Evolutionary conservation across 1,139 yeast genomes (phyloP).

Genomic region (Pichia inconspicua): DNA sequence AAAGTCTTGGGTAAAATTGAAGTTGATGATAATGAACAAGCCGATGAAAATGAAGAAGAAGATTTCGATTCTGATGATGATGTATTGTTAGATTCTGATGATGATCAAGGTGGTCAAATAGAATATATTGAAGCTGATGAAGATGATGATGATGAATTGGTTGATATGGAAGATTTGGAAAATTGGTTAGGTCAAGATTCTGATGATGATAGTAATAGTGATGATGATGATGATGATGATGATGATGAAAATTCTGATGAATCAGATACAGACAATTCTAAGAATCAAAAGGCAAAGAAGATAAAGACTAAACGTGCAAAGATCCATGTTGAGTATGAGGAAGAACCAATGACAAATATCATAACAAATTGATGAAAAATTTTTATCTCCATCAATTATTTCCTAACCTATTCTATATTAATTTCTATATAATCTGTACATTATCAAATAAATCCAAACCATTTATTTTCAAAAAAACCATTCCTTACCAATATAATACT

Average conservation of each 20-base stretch:
- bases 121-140: slow-evolving; percentile 74
- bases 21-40: slow-evolving; percentile 46
- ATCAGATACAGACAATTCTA: slow-evolving; percentile 16
- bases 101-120: slow-evolving; percentile 60
- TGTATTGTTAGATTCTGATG: slow-evolving; percentile 28
- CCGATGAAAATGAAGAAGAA: slow-evolving; percentile 45
- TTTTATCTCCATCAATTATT: neutral
- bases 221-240: slow-evolving; percentile 18
- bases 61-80: slow-evolving; percentile 36
- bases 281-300: slow-evolving; percentile 32
- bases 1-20: slow-evolving; percentile 76
- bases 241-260: slow-evolving; percentile 26
- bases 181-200: slow-evolving; percentile 65
- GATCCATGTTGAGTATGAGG: slow-evolving; percentile 75
- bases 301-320: slow-evolving; percentile 49
- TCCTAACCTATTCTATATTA: neutral
- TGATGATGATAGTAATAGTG: slow-evolving; percentile 39
- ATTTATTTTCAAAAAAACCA: neutral
- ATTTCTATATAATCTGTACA: neutral
- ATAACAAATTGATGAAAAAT: slow-evolving; percentile 6
- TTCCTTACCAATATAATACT: neutral
- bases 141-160: slow-evolving; percentile 75
- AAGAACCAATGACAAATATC: slow-evolving; percentile 30
- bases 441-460: neutral
- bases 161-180: slow-evolving; percentile 86